Evolutionary conservation across 768 basidiomycete species (phyloP), one percentile per base, ranked within the genome.

Genomic region (Tephrocybe sp.): DNA sequence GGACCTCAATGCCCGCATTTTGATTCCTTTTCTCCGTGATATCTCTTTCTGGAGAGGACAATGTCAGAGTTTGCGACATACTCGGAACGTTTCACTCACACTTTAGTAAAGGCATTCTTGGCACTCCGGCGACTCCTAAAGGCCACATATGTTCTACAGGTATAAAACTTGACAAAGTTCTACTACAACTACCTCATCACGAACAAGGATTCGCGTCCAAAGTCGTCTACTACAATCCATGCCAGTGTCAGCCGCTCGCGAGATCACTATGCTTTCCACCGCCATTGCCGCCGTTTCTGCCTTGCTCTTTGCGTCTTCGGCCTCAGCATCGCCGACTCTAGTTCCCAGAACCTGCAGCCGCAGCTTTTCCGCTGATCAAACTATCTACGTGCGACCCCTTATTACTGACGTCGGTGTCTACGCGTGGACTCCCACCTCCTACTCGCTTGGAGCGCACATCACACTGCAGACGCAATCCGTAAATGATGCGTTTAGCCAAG

Each of bases 251-350:
- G 22, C 44, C 13, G 16, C 36, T 16, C 8, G 36, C 13, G 10
- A 17, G 13, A 38, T 26, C 41, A 39, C 26, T 10, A 59, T 56
- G 51, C 39, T 56, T 22, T 26, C n/a, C 8, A 30, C 33, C 17
- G 11, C 41, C 14, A 23, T 44, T 26, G 19, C 48, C 20, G 23
- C 34, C 42, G 31, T 55, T 40, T 48, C 39, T 17, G 39, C 41
- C 30, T 16, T 45, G 35, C 23, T 49, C 43, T 26, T 73, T 26
- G 34, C 48, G 22, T 40, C 48, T 45, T 20, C 38, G 8, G 13
- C 23, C 26, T 45, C 44, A 11, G 71, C 76, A 31, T 65, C 67
- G 34, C 45, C 68, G 62, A 14, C 19, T 3, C 48, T 49, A 19
- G 45, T 40, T 16, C n/a, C 44, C 13, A 50, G 51, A 39, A 23